A percentile compares a stretch with the other conserved stretches of the same genome.
Conservation (phyloP, 2,329 filamentous ascomycete species). For the Alternaria longipes region DNA sequence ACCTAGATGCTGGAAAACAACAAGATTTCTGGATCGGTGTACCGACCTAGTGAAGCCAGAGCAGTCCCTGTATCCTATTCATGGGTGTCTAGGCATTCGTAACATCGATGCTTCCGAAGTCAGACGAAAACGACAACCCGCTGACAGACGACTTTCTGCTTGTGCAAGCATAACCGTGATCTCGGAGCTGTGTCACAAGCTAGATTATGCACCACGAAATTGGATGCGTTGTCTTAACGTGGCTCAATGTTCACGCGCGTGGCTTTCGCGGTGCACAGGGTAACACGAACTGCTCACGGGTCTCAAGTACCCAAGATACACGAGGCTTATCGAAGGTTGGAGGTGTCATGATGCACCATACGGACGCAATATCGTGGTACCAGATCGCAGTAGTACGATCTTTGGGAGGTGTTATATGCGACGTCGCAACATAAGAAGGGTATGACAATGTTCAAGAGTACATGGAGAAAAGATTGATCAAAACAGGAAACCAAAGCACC, state of each 20-base stretch:
- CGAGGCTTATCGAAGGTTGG: slow-evolving; percentile 12
- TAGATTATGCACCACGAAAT: slow-evolving; percentile 51
- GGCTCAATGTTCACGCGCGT: slow-evolving; percentile 27
- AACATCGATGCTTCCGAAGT: slow-evolving; percentile 5
- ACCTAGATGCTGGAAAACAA: background rate
- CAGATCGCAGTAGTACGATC: slow-evolving; percentile 29
- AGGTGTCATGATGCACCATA: slow-evolving; percentile 10
- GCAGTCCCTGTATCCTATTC: slow-evolving; percentile 13
- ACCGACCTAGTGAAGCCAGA: background rate
- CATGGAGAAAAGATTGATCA: slow-evolving; percentile 7
- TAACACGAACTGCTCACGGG: slow-evolving; percentile 32
- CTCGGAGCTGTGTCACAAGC: slow-evolving; percentile 35
- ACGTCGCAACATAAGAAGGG: slow-evolving; percentile 12
- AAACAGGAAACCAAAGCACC: slow-evolving; percentile 19
- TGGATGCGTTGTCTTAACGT: slow-evolving; percentile 34
- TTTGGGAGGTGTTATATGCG: slow-evolving; percentile 19
- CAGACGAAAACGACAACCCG: slow-evolving; percentile 17
- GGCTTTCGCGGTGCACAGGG: slow-evolving; percentile 18
- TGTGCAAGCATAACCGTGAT: slow-evolving; percentile 24
- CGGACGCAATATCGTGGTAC: slow-evolving; percentile 17
- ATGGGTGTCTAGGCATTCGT: background rate
- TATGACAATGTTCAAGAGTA: slow-evolving; percentile 25
- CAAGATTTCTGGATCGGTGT: background rate
- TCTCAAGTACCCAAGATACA: slow-evolving; percentile 24
- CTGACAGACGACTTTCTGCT: slow-evolving; percentile 26